Evolutionary conservation across 495 filamentous ascomycete genomes (phyloP), one percentile per base, ranked within the genome.

Genomic region (Neurospora africana): DNA sequence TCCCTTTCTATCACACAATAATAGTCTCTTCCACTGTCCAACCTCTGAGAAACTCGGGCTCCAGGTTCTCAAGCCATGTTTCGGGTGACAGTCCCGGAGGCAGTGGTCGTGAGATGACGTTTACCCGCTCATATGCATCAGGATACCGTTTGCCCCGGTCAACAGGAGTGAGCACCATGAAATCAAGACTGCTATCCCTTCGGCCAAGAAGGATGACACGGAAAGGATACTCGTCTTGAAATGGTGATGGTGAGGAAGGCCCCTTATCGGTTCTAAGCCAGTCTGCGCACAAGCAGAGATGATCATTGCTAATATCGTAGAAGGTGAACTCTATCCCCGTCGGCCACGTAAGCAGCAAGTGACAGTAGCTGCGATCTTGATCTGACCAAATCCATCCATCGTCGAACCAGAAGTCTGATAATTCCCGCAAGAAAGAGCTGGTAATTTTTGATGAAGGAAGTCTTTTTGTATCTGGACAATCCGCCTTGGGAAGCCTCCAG

Each of bases 141-240:
- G 43, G 43, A 2, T 47, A 47, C 43, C 43, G n/a, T 23, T 47
- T 0, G n/a, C n/a, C 9, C 13, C 43, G 43, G 43, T 13, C 0
- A 11, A 0, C 43, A 0, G 0, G 9, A 47, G 43, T 47, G 43
- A 47, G 3, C n/a, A 5, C 43, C 43, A 47, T 47, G n/a, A 47
- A 47, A 0, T 47, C 0, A n/a, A 47, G n/a, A 47, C 0, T 0
- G 6, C n/a, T 6, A n/a, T 7, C 19, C 2, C 17, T 0, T 0
- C n/a, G 43, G n/a, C 43, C n/a, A 0, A 47, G 43, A 47, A 23
- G 0, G 2, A 23, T 47, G 2, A 47, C 43, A 23, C 43, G 43
- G 43, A 47, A 47, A n/a, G 43, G 13, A 47, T 47, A 47, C 43
- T 47, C 43, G 43, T 47, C n/a, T 47, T 10, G n/a, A 9, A 23